phyloP scores from a whole-genome alignment of 1,284 basidiomycete species.

The Xerocomus nothofagi region DNA sequence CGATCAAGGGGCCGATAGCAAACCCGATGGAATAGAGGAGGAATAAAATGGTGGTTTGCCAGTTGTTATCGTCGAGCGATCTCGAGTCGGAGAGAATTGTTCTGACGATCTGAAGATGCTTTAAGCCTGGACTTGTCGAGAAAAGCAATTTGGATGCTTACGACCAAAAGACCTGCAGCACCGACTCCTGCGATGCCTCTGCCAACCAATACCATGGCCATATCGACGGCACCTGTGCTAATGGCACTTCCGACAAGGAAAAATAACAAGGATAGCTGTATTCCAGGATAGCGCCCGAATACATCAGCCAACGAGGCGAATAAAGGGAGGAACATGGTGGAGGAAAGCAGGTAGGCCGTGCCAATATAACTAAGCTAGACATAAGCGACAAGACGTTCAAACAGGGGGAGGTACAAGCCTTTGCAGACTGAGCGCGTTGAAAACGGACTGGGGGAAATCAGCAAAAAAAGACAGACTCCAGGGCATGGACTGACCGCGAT shows the following conservation, averaged over 20 bases:
- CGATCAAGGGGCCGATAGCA: constrained; percentile 42
- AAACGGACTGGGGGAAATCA: constrained; percentile 34
- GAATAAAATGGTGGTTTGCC: constrained; percentile 41
- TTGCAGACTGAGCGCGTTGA: constrained; percentile 42
- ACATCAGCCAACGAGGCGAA: constrained; percentile 45
- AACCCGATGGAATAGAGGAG: constrained; percentile 42
- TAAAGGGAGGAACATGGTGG: constrained; percentile 45
- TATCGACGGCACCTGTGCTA: constrained; percentile 42
- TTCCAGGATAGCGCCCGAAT: constrained; percentile 41
- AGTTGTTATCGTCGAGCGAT: constrained; percentile 43
- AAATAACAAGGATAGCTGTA: constrained; percentile 40
- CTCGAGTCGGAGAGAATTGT: constrained; percentile 43
- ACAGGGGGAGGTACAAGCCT: constrained; percentile 12
- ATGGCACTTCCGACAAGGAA: constrained; percentile 45
- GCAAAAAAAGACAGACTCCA: not conserved
- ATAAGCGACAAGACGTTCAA: not conserved
- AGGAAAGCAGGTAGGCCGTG: constrained; percentile 44
- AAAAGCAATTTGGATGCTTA: constrained; percentile 9
- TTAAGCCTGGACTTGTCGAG: not conserved
- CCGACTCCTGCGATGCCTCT: constrained; percentile 44
- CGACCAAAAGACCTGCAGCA: constrained; percentile 43
- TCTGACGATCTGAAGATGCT: constrained; percentile 36
- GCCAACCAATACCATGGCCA: constrained; percentile 43
- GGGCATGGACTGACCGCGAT: constrained; percentile 38
- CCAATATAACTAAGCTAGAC: constrained; percentile 38